phyloP scores from a whole-genome alignment of 2,329 filamentous ascomycete genomes.

The Hymenoscyphus repandus region DNA sequence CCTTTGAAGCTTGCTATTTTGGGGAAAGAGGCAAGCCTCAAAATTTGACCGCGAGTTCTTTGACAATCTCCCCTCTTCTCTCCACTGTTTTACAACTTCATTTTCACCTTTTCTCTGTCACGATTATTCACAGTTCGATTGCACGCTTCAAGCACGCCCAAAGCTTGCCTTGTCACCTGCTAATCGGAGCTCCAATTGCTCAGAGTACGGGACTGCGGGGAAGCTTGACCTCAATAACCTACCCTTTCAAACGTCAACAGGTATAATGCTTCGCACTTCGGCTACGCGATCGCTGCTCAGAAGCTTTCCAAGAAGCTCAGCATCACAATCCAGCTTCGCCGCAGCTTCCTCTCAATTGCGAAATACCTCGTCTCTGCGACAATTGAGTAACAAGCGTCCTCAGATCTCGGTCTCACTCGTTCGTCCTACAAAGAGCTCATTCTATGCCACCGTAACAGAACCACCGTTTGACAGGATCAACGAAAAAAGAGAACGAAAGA shows the following conservation, averaged over 20 bases:
- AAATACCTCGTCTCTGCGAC: conserved; percentile 14
- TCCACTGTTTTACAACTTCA: neutral
- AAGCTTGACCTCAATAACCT: conserved; percentile 10
- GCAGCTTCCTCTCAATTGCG: conserved; percentile 23
- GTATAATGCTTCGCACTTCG: conserved; percentile 29
- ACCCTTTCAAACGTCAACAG: neutral
- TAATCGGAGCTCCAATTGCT: conserved; percentile 1
- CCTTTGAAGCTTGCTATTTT: neutral
- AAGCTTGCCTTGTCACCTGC: conserved; percentile 10
- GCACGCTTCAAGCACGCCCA: conserved; percentile 1
- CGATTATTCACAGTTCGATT: neutral
- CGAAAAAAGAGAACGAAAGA: conserved; percentile 48
- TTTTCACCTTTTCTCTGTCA: neutral
- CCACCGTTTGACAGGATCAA: conserved; percentile 42
- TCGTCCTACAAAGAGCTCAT: conserved; percentile 41
- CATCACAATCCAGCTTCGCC: conserved; percentile 22
- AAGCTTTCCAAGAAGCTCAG: conserved; percentile 24
- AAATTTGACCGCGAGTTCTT: neutral
- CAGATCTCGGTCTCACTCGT: conserved; percentile 12
- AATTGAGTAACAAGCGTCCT: conserved; percentile 23
- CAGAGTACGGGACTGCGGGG: conserved; percentile 20
- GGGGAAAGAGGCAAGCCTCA: neutral
- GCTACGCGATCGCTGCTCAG: conserved; percentile 27
- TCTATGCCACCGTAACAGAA: conserved; percentile 35
- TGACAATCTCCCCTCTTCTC: neutral